A percentile compares a stretch with the other conserved stretches of the same genome.
phyloP scores from a whole-genome alignment of 352 stramenopile genomes.

The Pythium chondricola region DNA sequence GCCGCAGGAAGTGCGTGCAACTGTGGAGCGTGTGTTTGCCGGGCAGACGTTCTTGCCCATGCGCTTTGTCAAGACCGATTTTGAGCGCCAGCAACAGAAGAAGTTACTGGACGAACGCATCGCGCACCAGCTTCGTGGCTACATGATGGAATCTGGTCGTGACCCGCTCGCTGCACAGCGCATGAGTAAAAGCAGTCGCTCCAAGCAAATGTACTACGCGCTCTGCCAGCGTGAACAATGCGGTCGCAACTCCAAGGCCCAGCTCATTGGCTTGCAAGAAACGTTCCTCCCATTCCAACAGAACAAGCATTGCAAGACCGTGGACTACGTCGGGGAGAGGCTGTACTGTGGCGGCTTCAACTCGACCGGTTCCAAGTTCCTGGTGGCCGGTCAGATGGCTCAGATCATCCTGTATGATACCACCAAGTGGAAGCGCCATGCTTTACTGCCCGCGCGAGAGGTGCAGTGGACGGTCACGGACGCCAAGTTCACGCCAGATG shows the following conservation, averaged over 20 bases:
- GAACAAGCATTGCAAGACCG: constrained; percentile 66
- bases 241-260: constrained; percentile 46
- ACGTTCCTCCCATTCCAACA: constrained; percentile 78
- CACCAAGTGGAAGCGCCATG: constrained; percentile 47
- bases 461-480: constrained; percentile 81
- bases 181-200: constrained; percentile 21
- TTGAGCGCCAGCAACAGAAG: constrained; percentile 49
- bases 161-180: constrained; percentile 18
- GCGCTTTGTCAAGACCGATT: constrained; percentile 52
- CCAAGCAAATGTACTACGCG: constrained; percentile 45
- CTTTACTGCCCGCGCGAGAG: constrained; percentile 52
- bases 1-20: constrained; percentile 36
- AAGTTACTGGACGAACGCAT: constrained; percentile 49
- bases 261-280: constrained; percentile 69
- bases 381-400: constrained; percentile 57
- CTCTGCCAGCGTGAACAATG: constrained; percentile 66
- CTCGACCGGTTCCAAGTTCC: constrained; percentile 54
- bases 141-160: constrained; percentile 26
- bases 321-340: constrained; percentile 61
- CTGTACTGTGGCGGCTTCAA: constrained; percentile 82
- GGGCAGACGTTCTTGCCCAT: constrained; percentile 51
- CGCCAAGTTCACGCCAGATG: constrained; percentile 74
- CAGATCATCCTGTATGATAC: constrained; percentile 78
- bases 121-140: constrained; percentile 55
- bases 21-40: constrained; percentile 63